phyloP scores from a whole-genome alignment of 2,329 filamentous ascomycete species.

The Cordyceps fumosorosea region DNA sequence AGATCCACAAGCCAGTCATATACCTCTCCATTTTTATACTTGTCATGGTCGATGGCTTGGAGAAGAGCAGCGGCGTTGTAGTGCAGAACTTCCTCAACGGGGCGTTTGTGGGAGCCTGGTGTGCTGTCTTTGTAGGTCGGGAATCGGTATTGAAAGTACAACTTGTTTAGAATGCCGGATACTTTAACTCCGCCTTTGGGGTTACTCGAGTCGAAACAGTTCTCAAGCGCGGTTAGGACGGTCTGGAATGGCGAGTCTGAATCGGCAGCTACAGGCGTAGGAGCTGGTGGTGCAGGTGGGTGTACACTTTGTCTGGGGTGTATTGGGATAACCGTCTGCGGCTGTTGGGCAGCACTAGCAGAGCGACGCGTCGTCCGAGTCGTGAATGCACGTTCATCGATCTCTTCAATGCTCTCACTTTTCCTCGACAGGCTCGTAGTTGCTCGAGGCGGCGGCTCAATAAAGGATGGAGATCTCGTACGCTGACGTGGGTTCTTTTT shows the following conservation, averaged over 20 bases:
- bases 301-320: background rate
- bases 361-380: background rate
- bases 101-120: constrained; percentile 33
- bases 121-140: constrained; percentile 21
- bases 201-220: background rate
- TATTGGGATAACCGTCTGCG: background rate
- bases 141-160: constrained; percentile 29
- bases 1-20: constrained; percentile 28
- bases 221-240: constrained; percentile 2
- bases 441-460: background rate
- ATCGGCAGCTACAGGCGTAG: background rate
- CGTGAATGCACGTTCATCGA: constrained; percentile 1
- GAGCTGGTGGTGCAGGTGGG: background rate
- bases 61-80: constrained; percentile 39
- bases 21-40: constrained; percentile 27
- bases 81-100: constrained; percentile 34
- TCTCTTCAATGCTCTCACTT: constrained; percentile 15
- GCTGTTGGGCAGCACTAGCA: background rate
- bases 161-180: constrained; percentile 20
- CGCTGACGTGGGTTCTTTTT: constrained; percentile 18
- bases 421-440: constrained; percentile 10
- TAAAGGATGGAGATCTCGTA: constrained; percentile 1
- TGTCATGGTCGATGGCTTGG: constrained; percentile 25
- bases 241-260: constrained; percentile 3
- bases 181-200: constrained; percentile 20